Evolutionary conservation across 192 early-diverging fungal genomes (phyloP).

Genomic region (Lobosporangium transversale): DNA sequence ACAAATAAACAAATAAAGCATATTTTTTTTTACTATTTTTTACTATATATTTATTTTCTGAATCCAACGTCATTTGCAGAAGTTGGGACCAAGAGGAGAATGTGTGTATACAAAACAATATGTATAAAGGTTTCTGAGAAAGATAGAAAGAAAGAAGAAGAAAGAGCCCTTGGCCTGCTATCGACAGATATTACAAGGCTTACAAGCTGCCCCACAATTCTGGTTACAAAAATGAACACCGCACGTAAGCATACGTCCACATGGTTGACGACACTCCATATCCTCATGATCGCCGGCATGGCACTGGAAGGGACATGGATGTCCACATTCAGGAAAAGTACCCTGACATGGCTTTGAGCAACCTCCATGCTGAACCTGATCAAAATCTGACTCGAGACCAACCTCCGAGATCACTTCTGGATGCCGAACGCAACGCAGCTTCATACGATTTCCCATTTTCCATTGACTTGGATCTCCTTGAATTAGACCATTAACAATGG

Average conservation of each 20-base stretch:
- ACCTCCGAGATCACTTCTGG: constrained; percentile 43
- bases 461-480: constrained; percentile 7
- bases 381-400: constrained; percentile 58
- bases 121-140: too few relatives aligned
- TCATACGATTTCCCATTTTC: constrained; percentile 56
- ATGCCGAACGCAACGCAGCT: constrained; percentile 53
- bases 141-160: too few relatives aligned
- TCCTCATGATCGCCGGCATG: constrained; percentile 23
- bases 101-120: too few relatives aligned
- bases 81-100: too few relatives aligned
- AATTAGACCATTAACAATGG: constrained; percentile 50
- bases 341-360: constrained; percentile 53
- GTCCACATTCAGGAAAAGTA: constrained; percentile 42
- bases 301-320: constrained; percentile 40
- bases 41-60: too few relatives aligned
- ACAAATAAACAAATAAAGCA: too few relatives aligned
- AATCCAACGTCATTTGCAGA: too few relatives aligned
- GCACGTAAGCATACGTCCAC: constrained; percentile 18
- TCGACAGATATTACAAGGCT: constrained; percentile 12
- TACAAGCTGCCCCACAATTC: constrained; percentile 28
- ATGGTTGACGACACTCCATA: constrained; percentile 25
- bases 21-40: too few relatives aligned
- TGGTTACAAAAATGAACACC: constrained; percentile 22
- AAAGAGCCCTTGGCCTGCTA: too few relatives aligned
- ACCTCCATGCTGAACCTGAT: constrained; percentile 57